Conservation (phyloP, 305 asterid species). For the Striga hermonthica region DNA sequence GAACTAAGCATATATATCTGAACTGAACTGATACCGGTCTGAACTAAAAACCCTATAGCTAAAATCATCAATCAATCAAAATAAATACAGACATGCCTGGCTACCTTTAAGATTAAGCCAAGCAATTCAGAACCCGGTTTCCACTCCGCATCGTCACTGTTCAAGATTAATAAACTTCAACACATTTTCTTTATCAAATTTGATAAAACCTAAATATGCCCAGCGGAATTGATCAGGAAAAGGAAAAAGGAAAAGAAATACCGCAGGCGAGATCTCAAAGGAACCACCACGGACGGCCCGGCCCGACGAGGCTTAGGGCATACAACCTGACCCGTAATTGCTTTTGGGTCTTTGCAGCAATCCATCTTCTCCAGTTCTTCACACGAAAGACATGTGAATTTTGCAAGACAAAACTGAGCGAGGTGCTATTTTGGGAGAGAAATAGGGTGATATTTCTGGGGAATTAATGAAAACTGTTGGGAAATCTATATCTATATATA, state of each 20-base stretch:
- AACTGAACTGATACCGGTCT: too few species aligned
- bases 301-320: constrained; percentile 52
- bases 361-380: constrained; percentile 26
- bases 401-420: constrained; percentile 26
- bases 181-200: background rate
- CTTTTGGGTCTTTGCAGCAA: constrained; percentile 32
- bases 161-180: background rate
- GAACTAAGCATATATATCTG: too few species aligned
- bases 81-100: constrained; percentile 1
- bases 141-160: constrained; percentile 37
- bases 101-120: constrained; percentile 37
- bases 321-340: constrained; percentile 35
- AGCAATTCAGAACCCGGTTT: constrained; percentile 38
- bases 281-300: constrained; percentile 25
- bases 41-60: too few species aligned
- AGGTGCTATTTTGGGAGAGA: constrained; percentile 11
- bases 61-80: background rate
- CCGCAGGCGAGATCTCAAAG: constrained; percentile 33
- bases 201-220: background rate
- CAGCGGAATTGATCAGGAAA: too few species aligned
- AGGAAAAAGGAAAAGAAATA: constrained; percentile 2
- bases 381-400: constrained; percentile 15
- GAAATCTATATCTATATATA: too few species aligned
- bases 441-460: constrained; percentile 26
- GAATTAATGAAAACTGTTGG: constrained; percentile 2